A percentile compares a stretch with the other conserved stretches of the same genome.
Conservation (phyloP, 768 basidiomycete genomes). For the Phlegmacium glaucopus region DNA sequence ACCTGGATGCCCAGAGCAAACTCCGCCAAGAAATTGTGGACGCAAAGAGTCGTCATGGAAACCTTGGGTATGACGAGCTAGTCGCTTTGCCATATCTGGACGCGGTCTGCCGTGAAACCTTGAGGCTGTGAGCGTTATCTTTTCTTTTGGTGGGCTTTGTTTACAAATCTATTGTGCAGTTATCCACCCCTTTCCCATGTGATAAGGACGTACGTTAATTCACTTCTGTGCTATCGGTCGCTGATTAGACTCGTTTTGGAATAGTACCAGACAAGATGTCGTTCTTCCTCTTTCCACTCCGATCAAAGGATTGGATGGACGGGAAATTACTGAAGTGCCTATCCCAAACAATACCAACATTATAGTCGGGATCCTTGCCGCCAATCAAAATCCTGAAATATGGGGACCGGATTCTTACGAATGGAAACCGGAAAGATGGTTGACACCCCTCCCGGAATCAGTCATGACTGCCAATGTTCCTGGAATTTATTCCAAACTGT, state of each 20-base stretch:
- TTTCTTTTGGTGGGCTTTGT: neutral
- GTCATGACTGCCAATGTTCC: slow-evolving; percentile 34
- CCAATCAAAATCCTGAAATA: slow-evolving; percentile 35
- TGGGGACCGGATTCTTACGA: slow-evolving; percentile 46
- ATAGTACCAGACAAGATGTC: slow-evolving; percentile 17
- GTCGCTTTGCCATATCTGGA: slow-evolving; percentile 34
- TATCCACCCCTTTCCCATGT: slow-evolving; percentile 20
- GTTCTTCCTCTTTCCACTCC: slow-evolving; percentile 19
- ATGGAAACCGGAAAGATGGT: slow-evolving; percentile 50
- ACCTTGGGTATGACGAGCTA: slow-evolving; percentile 35
- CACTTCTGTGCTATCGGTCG: neutral
- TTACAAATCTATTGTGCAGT: slow-evolving; percentile 1
- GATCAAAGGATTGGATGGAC: slow-evolving; percentile 18
- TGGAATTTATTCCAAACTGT: slow-evolving; percentile 40
- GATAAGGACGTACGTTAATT: slow-evolving; percentile 13
- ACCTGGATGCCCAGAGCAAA: slow-evolving; percentile 18
- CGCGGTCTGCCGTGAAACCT: slow-evolving; percentile 34
- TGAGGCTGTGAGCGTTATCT: slow-evolving; percentile 26
- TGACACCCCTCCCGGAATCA: slow-evolving; percentile 21
- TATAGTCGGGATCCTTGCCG: slow-evolving; percentile 25
- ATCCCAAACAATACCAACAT: slow-evolving; percentile 34
- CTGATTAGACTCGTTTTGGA: neutral
- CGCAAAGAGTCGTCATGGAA: slow-evolving; percentile 17
- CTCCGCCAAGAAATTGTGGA: slow-evolving; percentile 19
- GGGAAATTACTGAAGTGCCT: slow-evolving; percentile 23